Evolutionary conservation across 1,139 yeast species (phyloP).

Genomic region (Suhomyces chickasaworum): DNA sequence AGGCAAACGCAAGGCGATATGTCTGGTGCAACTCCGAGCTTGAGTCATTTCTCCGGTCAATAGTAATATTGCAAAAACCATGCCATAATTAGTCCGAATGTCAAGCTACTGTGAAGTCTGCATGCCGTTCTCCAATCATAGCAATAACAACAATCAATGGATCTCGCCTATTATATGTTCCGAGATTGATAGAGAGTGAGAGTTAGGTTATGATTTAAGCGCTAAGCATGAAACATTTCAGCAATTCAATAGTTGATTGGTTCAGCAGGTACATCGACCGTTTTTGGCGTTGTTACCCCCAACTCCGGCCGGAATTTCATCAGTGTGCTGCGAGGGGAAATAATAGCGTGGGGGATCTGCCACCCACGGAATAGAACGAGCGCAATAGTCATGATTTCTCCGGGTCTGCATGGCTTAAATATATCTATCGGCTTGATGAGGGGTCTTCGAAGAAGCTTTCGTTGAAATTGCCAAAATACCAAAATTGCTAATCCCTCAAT

Average conservation of each 20-base stretch:
- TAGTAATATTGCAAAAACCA: not conserved
- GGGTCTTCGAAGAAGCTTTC: not conserved
- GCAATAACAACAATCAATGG: not conserved
- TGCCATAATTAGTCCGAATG: not conserved
- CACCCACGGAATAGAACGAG: not conserved
- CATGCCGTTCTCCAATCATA: too few species aligned
- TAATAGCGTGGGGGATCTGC: constrained; percentile 2
- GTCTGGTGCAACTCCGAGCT: not conserved
- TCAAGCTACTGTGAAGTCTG: too few species aligned
- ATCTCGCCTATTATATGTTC: not conserved
- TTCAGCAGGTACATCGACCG: not conserved
- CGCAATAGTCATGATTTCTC: not conserved
- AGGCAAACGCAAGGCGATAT: too few species aligned
- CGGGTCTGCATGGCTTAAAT: not conserved
- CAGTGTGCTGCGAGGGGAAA: constrained; percentile 3
- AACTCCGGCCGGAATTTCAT: constrained; percentile 1
- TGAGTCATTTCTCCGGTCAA: not conserved
- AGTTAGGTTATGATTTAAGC: not conserved
- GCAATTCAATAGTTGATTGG: too few species aligned
- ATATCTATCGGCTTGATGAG: not conserved
- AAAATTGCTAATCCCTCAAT: too few species aligned
- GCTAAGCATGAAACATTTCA: too few species aligned
- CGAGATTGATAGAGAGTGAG: too few species aligned
- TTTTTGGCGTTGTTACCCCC: not conserved
- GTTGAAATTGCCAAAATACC: not conserved